A percentile compares a stretch with the other conserved stretches of the same genome.
These are phyloP conservation scores for Lipomyces sp. DNA, from an alignment of 805 yeast species.

Conservation along the genomic window DNA sequence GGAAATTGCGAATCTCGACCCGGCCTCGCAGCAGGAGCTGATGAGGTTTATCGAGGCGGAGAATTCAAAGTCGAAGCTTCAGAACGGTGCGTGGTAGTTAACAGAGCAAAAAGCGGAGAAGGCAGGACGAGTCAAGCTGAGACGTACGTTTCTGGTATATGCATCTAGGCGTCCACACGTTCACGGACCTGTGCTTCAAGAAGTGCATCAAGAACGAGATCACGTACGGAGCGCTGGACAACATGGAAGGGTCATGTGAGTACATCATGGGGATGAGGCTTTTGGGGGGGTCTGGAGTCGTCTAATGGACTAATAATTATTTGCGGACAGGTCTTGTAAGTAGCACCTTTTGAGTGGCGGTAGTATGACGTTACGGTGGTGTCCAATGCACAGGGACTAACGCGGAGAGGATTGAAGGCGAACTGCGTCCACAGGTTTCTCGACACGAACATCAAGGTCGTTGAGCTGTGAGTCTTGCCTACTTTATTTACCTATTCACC, in stretches of 20 bases:
- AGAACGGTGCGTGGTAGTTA: conserved; percentile 45
- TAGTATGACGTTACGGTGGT: conserved; percentile 5
- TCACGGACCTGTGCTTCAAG: conserved; percentile 88
- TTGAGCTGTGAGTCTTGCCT: conserved; percentile 45
- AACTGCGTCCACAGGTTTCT: conserved; percentile 83
- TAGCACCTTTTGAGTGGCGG: conserved; percentile 1
- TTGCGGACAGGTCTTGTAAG: no score
- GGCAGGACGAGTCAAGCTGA: not conserved
- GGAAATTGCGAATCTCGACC: conserved; percentile 54
- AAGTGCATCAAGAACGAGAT: conserved; percentile 58
- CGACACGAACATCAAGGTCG: conserved; percentile 83
- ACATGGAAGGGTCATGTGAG: conserved; percentile 63
- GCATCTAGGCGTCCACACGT: conserved; percentile 64
- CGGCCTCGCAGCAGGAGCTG: conserved; percentile 67
- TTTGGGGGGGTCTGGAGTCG: not conserved
- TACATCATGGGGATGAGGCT: not conserved
- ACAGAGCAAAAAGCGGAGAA: no score
- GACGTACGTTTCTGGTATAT: no score
- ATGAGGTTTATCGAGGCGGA: conserved; percentile 75
- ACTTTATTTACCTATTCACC: no score
- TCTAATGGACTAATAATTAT: not conserved
- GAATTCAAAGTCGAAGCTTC: conserved; percentile 82
- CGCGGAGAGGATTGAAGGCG: no score
- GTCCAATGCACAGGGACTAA: conserved; percentile 17
- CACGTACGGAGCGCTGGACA: conserved; percentile 45